Percentiles rank a stretch among this genome's conserved stretches.
Conservation (phyloP, 2,329 filamentous ascomycete species). For the Rutstroemia sp. region DNA sequence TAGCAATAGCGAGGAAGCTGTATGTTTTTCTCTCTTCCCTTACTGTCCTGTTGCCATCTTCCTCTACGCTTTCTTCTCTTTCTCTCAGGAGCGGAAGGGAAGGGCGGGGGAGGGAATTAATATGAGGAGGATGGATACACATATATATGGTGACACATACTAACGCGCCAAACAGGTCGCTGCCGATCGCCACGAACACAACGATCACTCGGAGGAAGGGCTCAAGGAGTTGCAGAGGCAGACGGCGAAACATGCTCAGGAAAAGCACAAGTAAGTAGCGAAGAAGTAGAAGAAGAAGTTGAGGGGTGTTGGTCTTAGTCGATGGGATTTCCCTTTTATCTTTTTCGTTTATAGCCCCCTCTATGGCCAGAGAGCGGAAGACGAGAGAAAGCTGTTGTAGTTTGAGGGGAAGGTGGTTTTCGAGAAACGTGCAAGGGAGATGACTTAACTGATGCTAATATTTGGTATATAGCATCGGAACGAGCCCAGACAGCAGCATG, state of each 20-base stretch:
- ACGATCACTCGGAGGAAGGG: conserved; percentile 14
- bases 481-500: too few relatives aligned
- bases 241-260: conserved; percentile 32
- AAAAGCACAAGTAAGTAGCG: conserved; percentile 26
- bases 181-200: conserved; percentile 18
- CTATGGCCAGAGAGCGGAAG: too few relatives aligned
- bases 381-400: too few relatives aligned
- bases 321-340: not conserved
- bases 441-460: too few relatives aligned
- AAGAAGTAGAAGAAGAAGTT: not conserved
- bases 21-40: conserved; percentile 35
- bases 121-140: not conserved
- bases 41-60: not conserved
- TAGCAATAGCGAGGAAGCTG: conserved; percentile 69
- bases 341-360: too few relatives aligned
- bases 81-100: too few relatives aligned
- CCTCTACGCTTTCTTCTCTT: not conserved
- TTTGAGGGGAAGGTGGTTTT: too few relatives aligned
- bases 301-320: not conserved
- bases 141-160: not conserved
- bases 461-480: too few relatives aligned
- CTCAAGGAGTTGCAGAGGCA: conserved; percentile 54
- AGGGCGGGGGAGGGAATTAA: too few relatives aligned
- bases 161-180: conserved; percentile 13
- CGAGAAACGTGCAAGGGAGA: too few relatives aligned